Base-by-base conservation (phyloP, 805 yeast species). In the Tetrapisispora nanseiensis region DNA sequence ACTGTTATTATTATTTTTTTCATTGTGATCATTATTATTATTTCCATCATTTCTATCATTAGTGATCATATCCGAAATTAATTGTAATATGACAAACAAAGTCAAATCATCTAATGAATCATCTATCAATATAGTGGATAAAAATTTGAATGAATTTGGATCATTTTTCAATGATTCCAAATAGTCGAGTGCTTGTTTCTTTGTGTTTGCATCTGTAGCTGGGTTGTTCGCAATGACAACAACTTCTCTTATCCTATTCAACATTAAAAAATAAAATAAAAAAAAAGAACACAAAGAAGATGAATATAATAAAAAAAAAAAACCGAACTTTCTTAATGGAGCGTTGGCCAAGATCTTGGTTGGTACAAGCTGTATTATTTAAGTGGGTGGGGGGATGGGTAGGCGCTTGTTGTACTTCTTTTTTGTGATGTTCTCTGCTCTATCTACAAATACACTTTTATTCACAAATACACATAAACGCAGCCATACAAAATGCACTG, bases 211-310 rank as follows among this genome's bases (percentile, higher is more conserved):
- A 58, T 82, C 86, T 9, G 80, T 74, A 21, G 79, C 69, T 24
- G 84, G 81, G 59, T 78, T 77, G 41, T 83, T 74, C 7, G 95
- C 95, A 48, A 86, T 77, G 48, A 76, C 80, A 37, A 89, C 92
- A 33, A 95, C 96, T 65, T 86, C 92, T 61, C 76, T 86, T 54
- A 89, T 81, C 68, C 87, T 94, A 49, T 45, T 43, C 20, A 52
- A 37, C 63, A 54, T 50, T 4, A 20, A 8, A 23, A 3, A 8
- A n/a, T n/a, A n/a, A n/a, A n/a, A n/a, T n/a, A n/a, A n/a, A n/a
- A n/a, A n/a, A n/a, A n/a, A n/a, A n/a, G n/a, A n/a, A n/a, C n/a
- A n/a, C n/a, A n/a, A n/a, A n/a, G n/a, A 26, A 26, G 12, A 7
- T 26, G 13, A 10, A 26, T 7, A 26, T 26, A 11, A 31, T 13